Evolutionary conservation across 2,329 filamentous ascomycete species (phyloP).

Genomic region (Aspergillus fumigatus): DNA sequence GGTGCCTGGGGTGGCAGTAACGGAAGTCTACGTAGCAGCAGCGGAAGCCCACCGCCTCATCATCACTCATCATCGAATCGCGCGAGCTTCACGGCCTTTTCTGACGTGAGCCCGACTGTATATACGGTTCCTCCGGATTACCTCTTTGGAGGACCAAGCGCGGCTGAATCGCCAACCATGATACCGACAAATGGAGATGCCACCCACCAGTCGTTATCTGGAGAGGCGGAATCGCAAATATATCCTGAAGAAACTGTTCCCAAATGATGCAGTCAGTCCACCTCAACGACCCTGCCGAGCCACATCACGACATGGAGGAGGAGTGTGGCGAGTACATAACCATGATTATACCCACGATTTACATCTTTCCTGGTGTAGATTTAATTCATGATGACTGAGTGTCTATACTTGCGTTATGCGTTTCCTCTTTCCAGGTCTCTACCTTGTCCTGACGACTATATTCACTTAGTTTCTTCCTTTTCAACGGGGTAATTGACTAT

Average conservation of each 20-base stretch:
- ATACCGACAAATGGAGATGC: conserved; percentile 8
- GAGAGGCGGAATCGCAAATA: background rate
- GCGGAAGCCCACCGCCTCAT: conserved; percentile 40
- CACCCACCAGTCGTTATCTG: background rate
- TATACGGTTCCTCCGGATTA: conserved; percentile 16
- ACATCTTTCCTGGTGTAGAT: background rate
- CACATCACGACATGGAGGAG: background rate
- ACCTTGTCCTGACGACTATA: background rate
- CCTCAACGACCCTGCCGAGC: background rate
- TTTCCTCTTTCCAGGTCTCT: background rate
- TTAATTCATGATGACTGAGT: background rate
- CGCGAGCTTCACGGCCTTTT: conserved; percentile 31
- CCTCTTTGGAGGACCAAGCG: conserved; percentile 10
- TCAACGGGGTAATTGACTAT: background rate
- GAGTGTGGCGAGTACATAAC: background rate
- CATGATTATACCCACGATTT: background rate
- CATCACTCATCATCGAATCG: conserved; percentile 30
- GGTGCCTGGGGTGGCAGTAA: conserved; percentile 79
- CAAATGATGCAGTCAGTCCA: background rate
- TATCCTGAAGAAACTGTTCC: background rate
- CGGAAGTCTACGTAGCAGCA: conserved; percentile 59
- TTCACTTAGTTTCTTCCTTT: background rate
- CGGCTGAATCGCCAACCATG: conserved; percentile 13
- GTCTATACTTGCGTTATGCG: background rate
- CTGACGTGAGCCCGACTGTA: conserved; percentile 29